Percentiles rank a stretch among this genome's conserved stretches.
phyloP scores from a whole-genome alignment of 148 eudicot genomes.

The Amaranthus hypochondriacus region DNA sequence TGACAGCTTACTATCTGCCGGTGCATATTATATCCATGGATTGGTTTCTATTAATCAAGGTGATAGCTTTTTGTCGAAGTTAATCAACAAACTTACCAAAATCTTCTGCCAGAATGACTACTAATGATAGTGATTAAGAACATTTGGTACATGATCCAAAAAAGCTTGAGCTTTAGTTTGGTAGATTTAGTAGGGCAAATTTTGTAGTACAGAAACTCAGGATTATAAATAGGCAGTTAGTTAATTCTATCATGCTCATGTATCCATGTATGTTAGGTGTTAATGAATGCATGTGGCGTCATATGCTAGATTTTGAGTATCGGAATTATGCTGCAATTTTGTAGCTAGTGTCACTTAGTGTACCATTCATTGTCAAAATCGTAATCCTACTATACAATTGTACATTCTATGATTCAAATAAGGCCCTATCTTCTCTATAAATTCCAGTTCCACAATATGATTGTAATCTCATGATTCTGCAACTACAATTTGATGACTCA shows the following conservation, averaged over 20 bases:
- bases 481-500: too few relatives aligned
- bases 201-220: too few relatives aligned
- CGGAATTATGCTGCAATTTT: too few relatives aligned
- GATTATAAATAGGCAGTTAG: neutral
- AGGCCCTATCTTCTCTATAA: too few relatives aligned
- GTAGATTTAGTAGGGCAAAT: neutral
- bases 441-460: too few relatives aligned
- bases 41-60: slow-evolving; percentile 14
- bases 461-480: too few relatives aligned
- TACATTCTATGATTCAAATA: too few relatives aligned
- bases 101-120: too few relatives aligned
- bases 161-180: neutral
- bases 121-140: neutral
- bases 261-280: neutral
- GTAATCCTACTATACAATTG: too few relatives aligned
- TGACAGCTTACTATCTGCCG: neutral
- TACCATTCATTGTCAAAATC: too few relatives aligned
- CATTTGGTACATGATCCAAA: slow-evolving; percentile 7
- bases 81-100: neutral
- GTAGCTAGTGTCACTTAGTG: too few relatives aligned
- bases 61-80: neutral
- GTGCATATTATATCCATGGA: slow-evolving; percentile 1
- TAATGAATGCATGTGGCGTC: neutral
- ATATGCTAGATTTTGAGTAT: too few relatives aligned
- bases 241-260: neutral